These are phyloP conservation scores for Kalanchoe fedtschenkoi DNA, from an alignment of 164 flowering plant species.

Conservation along the genomic window DNA sequence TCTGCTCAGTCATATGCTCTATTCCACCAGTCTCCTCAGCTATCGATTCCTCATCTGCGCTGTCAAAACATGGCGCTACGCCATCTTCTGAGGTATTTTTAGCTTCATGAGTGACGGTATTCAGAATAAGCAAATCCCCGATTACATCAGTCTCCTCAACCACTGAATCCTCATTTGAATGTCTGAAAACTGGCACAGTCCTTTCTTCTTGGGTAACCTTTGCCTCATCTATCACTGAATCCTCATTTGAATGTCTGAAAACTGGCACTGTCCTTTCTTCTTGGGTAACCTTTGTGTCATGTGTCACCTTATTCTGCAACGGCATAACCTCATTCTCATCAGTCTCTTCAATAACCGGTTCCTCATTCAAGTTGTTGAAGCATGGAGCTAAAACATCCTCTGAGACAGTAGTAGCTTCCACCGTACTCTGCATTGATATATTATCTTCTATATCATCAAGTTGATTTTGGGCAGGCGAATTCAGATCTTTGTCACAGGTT, in stretches of 20 bases:
- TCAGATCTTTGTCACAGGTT: not conserved
- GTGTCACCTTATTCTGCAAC: not conserved
- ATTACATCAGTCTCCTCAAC: not conserved
- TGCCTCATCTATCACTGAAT: too few species aligned
- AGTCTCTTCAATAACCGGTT: not conserved
- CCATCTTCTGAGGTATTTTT: too few species aligned
- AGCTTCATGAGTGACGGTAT: too few species aligned
- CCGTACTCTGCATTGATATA: not conserved
- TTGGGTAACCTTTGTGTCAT: not conserved
- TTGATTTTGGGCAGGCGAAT: not conserved
- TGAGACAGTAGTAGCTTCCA: not conserved
- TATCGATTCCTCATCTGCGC: too few species aligned
- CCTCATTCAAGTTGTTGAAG: not conserved
- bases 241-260: too few species aligned
- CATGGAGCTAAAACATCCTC: not conserved
- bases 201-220: not conserved
- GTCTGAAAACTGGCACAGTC: too few species aligned
- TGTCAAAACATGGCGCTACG: too few species aligned
- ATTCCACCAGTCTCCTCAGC: too few species aligned
- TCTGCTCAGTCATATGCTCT: too few species aligned
- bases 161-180: too few species aligned
- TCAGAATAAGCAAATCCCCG: too few species aligned
- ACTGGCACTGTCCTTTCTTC: too few species aligned
- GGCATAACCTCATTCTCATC: not conserved
- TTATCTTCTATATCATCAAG: not conserved